A percentile compares a stretch with the other conserved stretches of the same genome.
Conservation (phyloP, 2,329 filamentous ascomycete species). For the Didymella arachidicola region DNA sequence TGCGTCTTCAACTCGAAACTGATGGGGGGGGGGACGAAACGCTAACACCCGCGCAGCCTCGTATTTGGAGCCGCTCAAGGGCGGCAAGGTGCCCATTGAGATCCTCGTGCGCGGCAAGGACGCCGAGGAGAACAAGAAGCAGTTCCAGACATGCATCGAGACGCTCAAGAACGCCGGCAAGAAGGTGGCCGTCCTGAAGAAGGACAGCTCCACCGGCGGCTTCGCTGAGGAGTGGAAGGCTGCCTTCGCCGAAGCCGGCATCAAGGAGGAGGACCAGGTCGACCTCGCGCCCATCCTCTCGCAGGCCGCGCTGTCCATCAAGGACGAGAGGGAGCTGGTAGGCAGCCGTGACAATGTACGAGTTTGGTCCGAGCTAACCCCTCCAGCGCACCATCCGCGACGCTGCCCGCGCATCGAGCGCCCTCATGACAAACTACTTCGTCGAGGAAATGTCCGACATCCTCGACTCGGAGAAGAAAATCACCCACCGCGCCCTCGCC, state of each 20-base stretch:
- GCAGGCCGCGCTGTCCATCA: constrained; percentile 83
- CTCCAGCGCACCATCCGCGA: constrained; percentile 84
- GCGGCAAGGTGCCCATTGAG: constrained; percentile 90
- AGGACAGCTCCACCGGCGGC: constrained; percentile 83
- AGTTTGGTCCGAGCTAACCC: neutral
- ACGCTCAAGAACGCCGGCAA: constrained; percentile 89
- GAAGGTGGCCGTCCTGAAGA: constrained; percentile 86
- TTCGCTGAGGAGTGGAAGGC: constrained; percentile 98
- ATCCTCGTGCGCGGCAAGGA: constrained; percentile 93
- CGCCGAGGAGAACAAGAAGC: constrained; percentile 86
- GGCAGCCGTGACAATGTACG: constrained; percentile 19
- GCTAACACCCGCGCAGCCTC: constrained; percentile 70
- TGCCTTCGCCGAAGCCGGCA: constrained; percentile 71
- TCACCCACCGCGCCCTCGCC: constrained; percentile 86
- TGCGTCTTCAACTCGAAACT: constrained; percentile 50
- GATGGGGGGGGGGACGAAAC: neutral
- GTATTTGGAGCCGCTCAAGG: constrained; percentile 89
- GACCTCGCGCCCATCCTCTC: constrained; percentile 87
- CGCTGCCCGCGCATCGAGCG: constrained; percentile 91
- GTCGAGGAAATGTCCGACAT: constrained; percentile 98
- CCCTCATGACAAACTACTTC: constrained; percentile 94
- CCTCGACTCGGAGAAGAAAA: constrained; percentile 95
- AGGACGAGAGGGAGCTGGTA: constrained; percentile 90
- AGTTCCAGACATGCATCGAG: constrained; percentile 83
- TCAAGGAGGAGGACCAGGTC: constrained; percentile 86